Percentiles rank a stretch among this genome's conserved stretches.
phyloP scores from a whole-genome alignment of 305 asterid genomes.

The Fraxinus sp. region DNA sequence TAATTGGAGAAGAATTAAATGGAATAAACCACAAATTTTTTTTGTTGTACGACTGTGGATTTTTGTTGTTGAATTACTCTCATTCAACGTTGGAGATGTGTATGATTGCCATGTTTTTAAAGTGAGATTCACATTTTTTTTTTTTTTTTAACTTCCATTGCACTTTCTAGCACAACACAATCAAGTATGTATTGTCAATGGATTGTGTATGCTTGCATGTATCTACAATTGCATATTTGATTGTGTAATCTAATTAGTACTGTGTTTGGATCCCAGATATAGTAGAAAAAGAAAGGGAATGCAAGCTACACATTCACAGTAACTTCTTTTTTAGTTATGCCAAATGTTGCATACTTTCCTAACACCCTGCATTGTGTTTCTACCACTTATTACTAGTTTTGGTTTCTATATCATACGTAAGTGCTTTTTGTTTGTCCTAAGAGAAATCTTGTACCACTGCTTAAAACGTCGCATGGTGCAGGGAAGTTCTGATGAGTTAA shows the following conservation, averaged over 20 bases:
- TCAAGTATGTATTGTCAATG: neutral
- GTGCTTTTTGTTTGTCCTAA: conserved; percentile 8
- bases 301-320: neutral
- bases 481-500: neutral
- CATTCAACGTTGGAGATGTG: neutral
- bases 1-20: neutral
- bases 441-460: conserved; percentile 14
- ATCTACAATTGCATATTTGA: neutral
- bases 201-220: neutral
- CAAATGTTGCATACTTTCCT: neutral
- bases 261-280: neutral
- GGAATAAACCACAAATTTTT: neutral
- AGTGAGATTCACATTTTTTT: neutral
- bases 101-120: conserved; percentile 1
- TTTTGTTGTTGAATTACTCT: neutral
- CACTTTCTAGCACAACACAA: neutral
- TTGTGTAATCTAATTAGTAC: neutral
- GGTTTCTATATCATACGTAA: neutral
- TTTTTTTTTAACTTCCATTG: neutral
- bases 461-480: neutral
- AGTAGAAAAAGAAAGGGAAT: neutral
- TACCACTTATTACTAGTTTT: neutral
- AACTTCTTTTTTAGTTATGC: neutral
- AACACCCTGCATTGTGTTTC: neutral
- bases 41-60: neutral